Conservation (phyloP, 2,329 filamentous ascomycete genomes). For the Aspergillus bombycis region DNA sequence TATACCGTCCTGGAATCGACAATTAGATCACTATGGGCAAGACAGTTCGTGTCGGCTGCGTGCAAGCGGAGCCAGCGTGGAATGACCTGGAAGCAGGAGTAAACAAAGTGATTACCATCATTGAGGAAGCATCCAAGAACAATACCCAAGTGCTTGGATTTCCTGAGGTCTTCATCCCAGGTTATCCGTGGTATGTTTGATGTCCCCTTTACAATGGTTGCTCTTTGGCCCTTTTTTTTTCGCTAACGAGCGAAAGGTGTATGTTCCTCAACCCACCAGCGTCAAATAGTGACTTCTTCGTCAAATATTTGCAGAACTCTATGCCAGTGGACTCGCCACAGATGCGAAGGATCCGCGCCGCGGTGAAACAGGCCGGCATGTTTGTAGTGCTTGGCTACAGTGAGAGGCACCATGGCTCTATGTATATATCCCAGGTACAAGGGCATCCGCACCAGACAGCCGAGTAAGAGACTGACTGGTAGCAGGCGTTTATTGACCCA, state of each 20-base stretch:
- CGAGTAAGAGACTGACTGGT: too few relatives aligned
- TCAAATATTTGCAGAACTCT: constrained; percentile 6
- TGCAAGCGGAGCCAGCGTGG: constrained; percentile 60
- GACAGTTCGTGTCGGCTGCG: neutral
- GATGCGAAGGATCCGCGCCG: constrained; percentile 41
- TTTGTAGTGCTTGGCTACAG: constrained; percentile 48
- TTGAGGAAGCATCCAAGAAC: constrained; percentile 55
- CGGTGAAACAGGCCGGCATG: constrained; percentile 27
- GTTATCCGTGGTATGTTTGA: constrained; percentile 43
- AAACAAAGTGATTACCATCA: constrained; percentile 58
- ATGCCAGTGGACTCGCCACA: constrained; percentile 7
- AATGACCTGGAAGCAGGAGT: constrained; percentile 34
- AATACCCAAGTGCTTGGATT: constrained; percentile 58
- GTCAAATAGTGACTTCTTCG: neutral
- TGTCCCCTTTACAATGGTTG: neutral
- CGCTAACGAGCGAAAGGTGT: neutral
- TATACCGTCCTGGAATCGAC: too few relatives aligned
- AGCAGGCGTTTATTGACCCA: constrained; percentile 42
- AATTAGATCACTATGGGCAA: too few relatives aligned
- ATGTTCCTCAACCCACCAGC: neutral
- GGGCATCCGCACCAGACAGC: neutral
- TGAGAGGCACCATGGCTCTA: constrained; percentile 38
- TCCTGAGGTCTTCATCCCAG: constrained; percentile 51
- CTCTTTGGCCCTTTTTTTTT: too few relatives aligned
- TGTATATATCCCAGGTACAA: constrained; percentile 48